phyloP scores from a whole-genome alignment of 2,329 filamentous ascomycete species.

The Colletotrichum melonis region DNA sequence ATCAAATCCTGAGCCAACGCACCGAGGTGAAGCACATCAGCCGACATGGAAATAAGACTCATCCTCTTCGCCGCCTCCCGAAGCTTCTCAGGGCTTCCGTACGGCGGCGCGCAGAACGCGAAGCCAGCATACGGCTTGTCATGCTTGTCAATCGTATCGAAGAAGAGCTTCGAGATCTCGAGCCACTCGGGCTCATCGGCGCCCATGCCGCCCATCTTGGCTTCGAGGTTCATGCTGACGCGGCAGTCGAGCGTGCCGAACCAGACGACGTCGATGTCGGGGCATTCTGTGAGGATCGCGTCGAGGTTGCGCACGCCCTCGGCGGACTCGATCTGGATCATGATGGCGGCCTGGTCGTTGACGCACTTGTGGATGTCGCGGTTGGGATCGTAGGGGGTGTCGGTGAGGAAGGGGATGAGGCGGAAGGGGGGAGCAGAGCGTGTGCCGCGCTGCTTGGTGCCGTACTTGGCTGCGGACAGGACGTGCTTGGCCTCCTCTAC shows the following conservation, averaged over 20 bases:
- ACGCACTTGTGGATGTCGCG: constrained; percentile 50
- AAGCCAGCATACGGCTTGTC: constrained; percentile 54
- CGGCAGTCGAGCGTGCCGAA: constrained; percentile 56
- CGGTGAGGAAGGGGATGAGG: constrained; percentile 52
- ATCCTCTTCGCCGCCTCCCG: constrained; percentile 41
- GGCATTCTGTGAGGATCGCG: constrained; percentile 57
- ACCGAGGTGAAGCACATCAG: constrained; percentile 40
- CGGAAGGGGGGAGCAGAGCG: constrained; percentile 59
- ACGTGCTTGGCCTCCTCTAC: constrained; percentile 57
- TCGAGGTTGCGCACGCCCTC: constrained; percentile 59
- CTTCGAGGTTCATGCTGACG: constrained; percentile 55
- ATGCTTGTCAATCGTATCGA: constrained; percentile 55
- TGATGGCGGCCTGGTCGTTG: constrained; percentile 59
- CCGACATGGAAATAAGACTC: constrained; percentile 39
- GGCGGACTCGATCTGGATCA: constrained; percentile 59
- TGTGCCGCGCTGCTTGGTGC: constrained; percentile 50
- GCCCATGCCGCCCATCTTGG: constrained; percentile 43
- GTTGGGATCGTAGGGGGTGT: constrained; percentile 46
- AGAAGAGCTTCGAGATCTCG: constrained; percentile 50
- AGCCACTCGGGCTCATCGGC: constrained; percentile 55
- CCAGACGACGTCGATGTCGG: constrained; percentile 60
- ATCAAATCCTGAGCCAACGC: constrained; percentile 39
- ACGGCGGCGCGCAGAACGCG: constrained; percentile 41
- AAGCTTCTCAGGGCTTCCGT: constrained; percentile 39
- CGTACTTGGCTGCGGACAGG: constrained; percentile 56